phyloP scores from a whole-genome alignment of 2,329 filamentous ascomycete genomes.

The Knoxdaviesia capensis region DNA sequence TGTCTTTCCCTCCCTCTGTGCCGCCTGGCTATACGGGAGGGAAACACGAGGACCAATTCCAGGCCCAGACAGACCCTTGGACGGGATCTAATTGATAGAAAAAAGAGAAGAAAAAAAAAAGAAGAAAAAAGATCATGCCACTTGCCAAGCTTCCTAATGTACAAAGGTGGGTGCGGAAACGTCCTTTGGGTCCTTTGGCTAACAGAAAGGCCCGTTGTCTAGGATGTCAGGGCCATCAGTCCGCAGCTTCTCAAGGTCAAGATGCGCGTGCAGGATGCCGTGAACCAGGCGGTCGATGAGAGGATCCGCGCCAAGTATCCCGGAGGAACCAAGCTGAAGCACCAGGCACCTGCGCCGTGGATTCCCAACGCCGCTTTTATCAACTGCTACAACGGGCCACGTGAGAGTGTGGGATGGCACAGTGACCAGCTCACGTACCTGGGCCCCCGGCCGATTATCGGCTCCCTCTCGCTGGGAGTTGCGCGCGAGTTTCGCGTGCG shows the following conservation, averaged over 20 bases:
- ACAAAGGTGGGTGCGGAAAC: too few species aligned
- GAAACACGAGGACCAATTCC: too few species aligned
- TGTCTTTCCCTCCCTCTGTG: background rate
- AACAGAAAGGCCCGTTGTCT: background rate
- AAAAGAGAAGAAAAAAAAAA: too few species aligned
- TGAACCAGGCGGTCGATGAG: slow-evolving; percentile 56
- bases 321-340: slow-evolving; percentile 49
- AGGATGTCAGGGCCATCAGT: slow-evolving; percentile 60
- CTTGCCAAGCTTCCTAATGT: too few species aligned
- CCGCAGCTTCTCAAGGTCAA: slow-evolving; percentile 55
- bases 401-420: slow-evolving; percentile 79
- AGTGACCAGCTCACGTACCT: slow-evolving; percentile 86
- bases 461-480: slow-evolving; percentile 76
- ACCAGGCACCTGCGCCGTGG: slow-evolving; percentile 59
- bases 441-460: slow-evolving; percentile 73
- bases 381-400: slow-evolving; percentile 74
- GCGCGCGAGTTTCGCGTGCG: slow-evolving; percentile 85
- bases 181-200: too few species aligned
- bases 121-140: too few species aligned
- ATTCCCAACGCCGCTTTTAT: slow-evolving; percentile 79
- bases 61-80: too few species aligned
- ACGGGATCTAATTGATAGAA: too few species aligned
- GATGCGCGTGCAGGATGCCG: slow-evolving; percentile 46
- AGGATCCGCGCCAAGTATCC: slow-evolving; percentile 53
- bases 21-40: too few species aligned